phyloP scores from a whole-genome alignment of 805 yeast species.

The Jamesozyma jinghongensis region DNA sequence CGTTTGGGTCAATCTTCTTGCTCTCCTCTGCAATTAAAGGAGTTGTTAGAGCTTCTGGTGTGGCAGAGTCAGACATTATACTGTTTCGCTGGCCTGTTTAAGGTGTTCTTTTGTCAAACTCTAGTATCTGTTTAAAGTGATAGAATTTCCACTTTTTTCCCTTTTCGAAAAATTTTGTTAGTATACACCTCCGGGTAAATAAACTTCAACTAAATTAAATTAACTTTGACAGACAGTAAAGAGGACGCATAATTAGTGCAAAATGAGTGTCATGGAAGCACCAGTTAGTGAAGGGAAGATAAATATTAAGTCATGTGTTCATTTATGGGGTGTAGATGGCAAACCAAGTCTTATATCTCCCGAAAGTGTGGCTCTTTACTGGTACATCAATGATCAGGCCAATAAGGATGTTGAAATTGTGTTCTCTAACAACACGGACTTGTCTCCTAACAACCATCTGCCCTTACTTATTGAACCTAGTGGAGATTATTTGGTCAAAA shows the following conservation, averaged over 20 bases:
- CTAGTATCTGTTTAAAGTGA: too few species aligned
- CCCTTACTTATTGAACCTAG: constrained; percentile 36
- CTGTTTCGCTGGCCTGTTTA: background rate
- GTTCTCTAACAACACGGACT: constrained; percentile 49
- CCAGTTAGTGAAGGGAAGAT: too few species aligned
- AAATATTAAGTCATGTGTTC: constrained; percentile 4
- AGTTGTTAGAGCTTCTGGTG: constrained; percentile 6
- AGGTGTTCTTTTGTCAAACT: too few species aligned
- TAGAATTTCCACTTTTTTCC: too few species aligned
- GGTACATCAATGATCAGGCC: constrained; percentile 14
- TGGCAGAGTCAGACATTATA: constrained; percentile 5
- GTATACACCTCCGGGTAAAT: background rate
- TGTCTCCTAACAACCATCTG: constrained; percentile 40
- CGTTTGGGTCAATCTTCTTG: constrained; percentile 19
- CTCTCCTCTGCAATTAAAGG: background rate
- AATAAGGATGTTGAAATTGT: constrained; percentile 30
- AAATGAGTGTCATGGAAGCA: too few species aligned
- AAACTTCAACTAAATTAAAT: background rate
- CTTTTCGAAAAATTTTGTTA: too few species aligned
- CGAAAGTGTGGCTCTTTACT: constrained; percentile 25
- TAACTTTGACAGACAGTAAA: too few species aligned
- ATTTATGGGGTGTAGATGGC: constrained; percentile 24
- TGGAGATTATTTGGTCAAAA: constrained; percentile 9
- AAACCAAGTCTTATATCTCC: constrained; percentile 22
- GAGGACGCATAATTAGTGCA: too few species aligned